phyloP scores from a whole-genome alignment of 306 rosid species.

The Castanea sativa region DNA sequence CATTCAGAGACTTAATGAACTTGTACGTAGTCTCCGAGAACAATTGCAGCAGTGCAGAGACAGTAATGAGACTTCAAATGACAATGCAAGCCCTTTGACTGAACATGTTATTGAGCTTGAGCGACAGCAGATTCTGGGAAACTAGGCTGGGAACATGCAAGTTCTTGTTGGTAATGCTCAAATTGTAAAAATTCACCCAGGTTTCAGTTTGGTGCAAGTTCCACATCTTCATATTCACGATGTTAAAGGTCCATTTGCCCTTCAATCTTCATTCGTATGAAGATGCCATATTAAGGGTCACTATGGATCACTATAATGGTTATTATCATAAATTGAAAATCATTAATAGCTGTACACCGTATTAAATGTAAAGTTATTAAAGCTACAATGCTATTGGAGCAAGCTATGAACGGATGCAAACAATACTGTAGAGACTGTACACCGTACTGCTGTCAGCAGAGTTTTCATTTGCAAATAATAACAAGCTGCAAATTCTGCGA shows the following conservation, averaged over 20 bases:
- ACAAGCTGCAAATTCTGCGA: no score
- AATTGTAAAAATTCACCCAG: conserved; percentile 15
- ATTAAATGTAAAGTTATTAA: no score
- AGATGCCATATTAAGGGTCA: neutral
- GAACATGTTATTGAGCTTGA: conserved; percentile 56
- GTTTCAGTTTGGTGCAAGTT: neutral
- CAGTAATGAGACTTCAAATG: conserved; percentile 43
- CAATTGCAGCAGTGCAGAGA: conserved; percentile 63
- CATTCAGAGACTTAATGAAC: conserved; percentile 65
- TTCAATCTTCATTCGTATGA: no score
- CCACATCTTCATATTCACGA: no score
- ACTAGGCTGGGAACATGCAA: conserved; percentile 30
- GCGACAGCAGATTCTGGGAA: conserved; percentile 54
- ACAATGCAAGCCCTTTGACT: conserved; percentile 39
- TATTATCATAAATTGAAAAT: neutral
- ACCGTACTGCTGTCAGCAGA: no score
- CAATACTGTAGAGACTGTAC: no score
- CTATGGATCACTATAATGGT: neutral
- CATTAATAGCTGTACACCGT: no score
- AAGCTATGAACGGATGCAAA: no score
- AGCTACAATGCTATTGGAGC: no score
- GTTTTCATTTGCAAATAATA: no score
- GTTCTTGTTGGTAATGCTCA: conserved; percentile 13
- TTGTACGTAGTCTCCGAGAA: conserved; percentile 64
- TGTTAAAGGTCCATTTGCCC: no score